phyloP scores from a whole-genome alignment of 1,284 basidiomycete genomes.

The Ganoderma lucidum region DNA sequence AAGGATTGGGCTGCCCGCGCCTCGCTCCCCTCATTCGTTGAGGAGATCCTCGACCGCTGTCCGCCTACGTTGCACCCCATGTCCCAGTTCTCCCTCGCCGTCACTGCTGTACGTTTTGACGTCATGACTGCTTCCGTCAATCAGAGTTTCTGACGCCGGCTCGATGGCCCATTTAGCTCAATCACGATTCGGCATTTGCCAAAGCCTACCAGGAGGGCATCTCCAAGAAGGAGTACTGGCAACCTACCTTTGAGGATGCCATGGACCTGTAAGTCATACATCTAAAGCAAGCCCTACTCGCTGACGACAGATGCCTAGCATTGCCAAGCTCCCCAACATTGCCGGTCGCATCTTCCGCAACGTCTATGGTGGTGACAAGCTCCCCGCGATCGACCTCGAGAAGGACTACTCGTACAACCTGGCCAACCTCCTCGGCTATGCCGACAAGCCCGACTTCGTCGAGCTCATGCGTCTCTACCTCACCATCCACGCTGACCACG shows the following conservation, averaged over 20 bases:
- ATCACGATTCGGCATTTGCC: constrained; percentile 97
- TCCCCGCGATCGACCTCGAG: constrained; percentile 86
- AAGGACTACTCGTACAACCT: constrained; percentile 97
- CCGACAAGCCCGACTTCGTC: constrained; percentile 88
- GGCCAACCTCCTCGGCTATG: constrained; percentile 92
- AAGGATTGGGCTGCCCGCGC: constrained; percentile 94
- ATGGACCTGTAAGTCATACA: constrained; percentile 83
- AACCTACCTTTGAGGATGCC: constrained; percentile 93
- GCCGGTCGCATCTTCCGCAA: constrained; percentile 98
- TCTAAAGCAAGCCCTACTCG: not conserved
- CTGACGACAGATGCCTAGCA: constrained; percentile 51
- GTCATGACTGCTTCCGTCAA: constrained; percentile 16
- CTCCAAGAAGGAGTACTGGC: constrained; percentile 98
- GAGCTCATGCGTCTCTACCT: constrained; percentile 97
- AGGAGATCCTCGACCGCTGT: constrained; percentile 93
- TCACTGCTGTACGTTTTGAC: constrained; percentile 80
- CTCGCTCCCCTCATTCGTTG: constrained; percentile 89
- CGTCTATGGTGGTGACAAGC: constrained; percentile 90
- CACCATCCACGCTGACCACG: constrained; percentile 98
- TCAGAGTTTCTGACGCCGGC: constrained; percentile 23
- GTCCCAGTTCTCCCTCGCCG: constrained; percentile 95
- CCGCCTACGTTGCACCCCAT: constrained; percentile 95
- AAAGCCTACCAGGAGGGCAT: constrained; percentile 94
- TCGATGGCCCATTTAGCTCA: constrained; percentile 62
- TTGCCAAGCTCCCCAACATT: constrained; percentile 97